Conservation (phyloP, 352 stramenopile species). For the Phytophthora europaea region DNA sequence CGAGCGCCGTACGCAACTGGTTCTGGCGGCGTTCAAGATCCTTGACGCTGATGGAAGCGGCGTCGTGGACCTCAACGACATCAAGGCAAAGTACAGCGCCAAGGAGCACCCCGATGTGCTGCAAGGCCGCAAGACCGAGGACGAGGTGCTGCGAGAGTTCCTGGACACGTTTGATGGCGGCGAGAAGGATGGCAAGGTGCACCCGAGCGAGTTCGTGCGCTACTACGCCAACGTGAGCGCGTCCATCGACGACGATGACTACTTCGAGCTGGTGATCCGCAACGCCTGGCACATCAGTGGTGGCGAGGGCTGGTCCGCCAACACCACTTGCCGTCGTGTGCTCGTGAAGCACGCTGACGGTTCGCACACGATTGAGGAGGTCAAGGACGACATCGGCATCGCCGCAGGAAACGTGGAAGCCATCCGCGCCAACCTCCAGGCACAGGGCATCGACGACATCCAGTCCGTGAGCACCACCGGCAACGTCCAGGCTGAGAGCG, state of each 20-base stretch:
- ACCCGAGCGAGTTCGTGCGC: slow-evolving; percentile 85
- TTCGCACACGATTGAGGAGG: slow-evolving; percentile 83
- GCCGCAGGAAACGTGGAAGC: slow-evolving; percentile 70
- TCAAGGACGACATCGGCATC: slow-evolving; percentile 89
- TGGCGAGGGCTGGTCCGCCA: slow-evolving; percentile 83
- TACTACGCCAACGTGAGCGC: slow-evolving; percentile 94
- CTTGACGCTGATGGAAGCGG: slow-evolving; percentile 81
- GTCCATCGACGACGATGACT: slow-evolving; percentile 92
- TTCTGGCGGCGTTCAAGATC: slow-evolving; percentile 81
- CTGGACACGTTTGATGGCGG: slow-evolving; percentile 89
- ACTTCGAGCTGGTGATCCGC: slow-evolving; percentile 95
- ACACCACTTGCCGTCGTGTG: slow-evolving; percentile 90
- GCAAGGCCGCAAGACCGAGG: slow-evolving; percentile 68
- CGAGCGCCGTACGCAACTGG: slow-evolving; percentile 75
- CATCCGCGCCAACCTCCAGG: slow-evolving; percentile 82
- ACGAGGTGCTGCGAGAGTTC: slow-evolving; percentile 86
- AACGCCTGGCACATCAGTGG: slow-evolving; percentile 91
- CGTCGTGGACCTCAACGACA: slow-evolving; percentile 80
- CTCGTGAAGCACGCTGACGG: slow-evolving; percentile 89
- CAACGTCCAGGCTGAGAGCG: slow-evolving; percentile 60
- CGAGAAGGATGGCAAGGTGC: slow-evolving; percentile 90
- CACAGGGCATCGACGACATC: slow-evolving; percentile 68
- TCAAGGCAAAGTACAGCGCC: slow-evolving; percentile 83
- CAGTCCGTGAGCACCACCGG: slow-evolving; percentile 56
- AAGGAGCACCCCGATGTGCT: slow-evolving; percentile 90